Evolutionary conservation across 129 eudicot genomes (phyloP), one percentile per base, ranked within the genome.

Genomic region (Chrysanthemum makinoi): DNA sequence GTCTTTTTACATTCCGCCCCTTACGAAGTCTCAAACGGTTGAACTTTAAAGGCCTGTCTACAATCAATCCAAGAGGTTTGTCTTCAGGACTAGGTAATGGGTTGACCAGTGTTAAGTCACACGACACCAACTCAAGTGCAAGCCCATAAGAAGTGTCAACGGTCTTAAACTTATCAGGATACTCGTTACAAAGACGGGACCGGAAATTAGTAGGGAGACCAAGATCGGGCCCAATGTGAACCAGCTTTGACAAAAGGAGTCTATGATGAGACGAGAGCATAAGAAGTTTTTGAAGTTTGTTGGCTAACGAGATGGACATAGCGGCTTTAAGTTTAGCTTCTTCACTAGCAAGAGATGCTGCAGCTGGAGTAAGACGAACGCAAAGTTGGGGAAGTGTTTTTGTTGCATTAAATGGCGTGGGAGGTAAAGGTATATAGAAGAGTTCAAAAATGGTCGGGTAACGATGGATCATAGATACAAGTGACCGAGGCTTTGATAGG

Each of bases 131-230:
- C 88, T 94, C 97, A 39, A 94, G 96, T 5, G 99, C 96, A 70
- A 93, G 97, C 16, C 99, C 99, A 54, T 94, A 94, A 15, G 97
- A 90, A 18, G 99, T 90, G 62, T 90, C 91, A 3, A 94, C 86
- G 22, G 79, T 76, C 80, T 83, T 87, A 46, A 94, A 94, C 57
- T 70, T 88, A 3, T 90, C 89, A 0, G 99, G 91, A 57, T 90
- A 81, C 16, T 90, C 86, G 6, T 90, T 86, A 84, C 99, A 94
- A 7, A 94, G 85, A 0, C 92, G 76, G 18, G 93, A 77, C 2
- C 97, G 89, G 48, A 94, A 94, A 75, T 87, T 88, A 67, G 84
- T 53, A 14, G 97, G 97, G 59, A 94, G 85, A n/a, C 94, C 99
- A 60, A 94, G 91, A 74, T 94, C 97, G 4, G 99, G 96, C 30